Evolutionary conservation across 2,329 filamentous ascomycete species (phyloP).

Genomic region (Westerdykella sp.): DNA sequence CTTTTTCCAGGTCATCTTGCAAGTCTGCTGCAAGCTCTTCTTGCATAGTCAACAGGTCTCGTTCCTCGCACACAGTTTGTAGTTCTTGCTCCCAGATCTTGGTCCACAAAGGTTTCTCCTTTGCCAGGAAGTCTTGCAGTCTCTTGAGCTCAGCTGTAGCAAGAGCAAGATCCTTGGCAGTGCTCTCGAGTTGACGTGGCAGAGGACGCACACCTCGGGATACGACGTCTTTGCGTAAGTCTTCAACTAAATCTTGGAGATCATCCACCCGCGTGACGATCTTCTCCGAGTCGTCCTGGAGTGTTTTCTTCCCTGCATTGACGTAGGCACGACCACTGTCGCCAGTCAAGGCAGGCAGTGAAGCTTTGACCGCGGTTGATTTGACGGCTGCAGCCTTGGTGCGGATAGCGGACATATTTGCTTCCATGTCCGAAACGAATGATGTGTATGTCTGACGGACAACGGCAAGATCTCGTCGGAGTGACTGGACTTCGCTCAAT

Average conservation of each 20-base stretch:
- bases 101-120: conserved; percentile 94
- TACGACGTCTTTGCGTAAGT: conserved; percentile 95
- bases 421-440: conserved; percentile 81
- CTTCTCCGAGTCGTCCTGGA: conserved; percentile 81
- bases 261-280: conserved; percentile 92
- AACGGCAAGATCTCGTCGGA: conserved; percentile 84
- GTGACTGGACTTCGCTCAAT: conserved; percentile 68
- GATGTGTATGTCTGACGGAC: conserved; percentile 88
- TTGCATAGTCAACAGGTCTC: conserved; percentile 90
- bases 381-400: conserved; percentile 79
- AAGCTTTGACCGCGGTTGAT: conserved; percentile 62
- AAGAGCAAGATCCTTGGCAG: conserved; percentile 78
- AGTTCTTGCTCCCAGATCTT: conserved; percentile 99
- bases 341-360: conserved; percentile 65
- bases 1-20: conserved; percentile 91
- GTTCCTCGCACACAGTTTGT: conserved; percentile 90
- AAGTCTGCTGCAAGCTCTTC: conserved; percentile 91
- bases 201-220: conserved; percentile 83
- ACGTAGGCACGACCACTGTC: conserved; percentile 83
- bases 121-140: conserved; percentile 85
- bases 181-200: conserved; percentile 80
- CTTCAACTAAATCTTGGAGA: conserved; percentile 93
- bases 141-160: conserved; percentile 84
- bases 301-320: conserved; percentile 75
- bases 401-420: conserved; percentile 78